Percentiles rank a stretch among this genome's conserved stretches.
These are phyloP conservation scores for Coniferiporia sulphurascens DNA, from an alignment of 1,284 basidiomycete species.

Conservation along the genomic window DNA sequence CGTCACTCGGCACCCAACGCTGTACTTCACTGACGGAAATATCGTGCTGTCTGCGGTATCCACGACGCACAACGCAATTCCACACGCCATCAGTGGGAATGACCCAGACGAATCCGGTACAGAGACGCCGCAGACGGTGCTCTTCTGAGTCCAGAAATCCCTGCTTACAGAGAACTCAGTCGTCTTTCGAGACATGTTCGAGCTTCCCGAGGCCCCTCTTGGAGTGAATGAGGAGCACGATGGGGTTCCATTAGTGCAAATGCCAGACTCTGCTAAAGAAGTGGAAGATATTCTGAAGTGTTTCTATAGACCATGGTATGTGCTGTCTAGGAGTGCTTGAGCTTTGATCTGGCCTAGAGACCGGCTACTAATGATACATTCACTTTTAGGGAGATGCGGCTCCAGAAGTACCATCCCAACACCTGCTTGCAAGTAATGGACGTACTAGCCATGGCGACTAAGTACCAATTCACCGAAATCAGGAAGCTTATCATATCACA, in stretches of 20 bases:
- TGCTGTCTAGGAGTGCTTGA: neutral
- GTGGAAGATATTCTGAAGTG: neutral
- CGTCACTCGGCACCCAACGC: neutral
- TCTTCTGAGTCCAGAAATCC: slow-evolving; percentile 1
- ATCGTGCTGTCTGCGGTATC: neutral
- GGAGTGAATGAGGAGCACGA: neutral
- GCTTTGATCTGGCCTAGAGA: neutral
- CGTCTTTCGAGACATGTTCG: slow-evolving; percentile 4
- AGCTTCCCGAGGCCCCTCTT: neutral
- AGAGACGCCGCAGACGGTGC: neutral
- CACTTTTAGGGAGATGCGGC: neutral
- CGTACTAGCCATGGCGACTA: slow-evolving; percentile 7
- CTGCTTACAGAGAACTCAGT: neutral
- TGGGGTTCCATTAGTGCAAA: neutral
- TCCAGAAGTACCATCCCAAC: neutral
- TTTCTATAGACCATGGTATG: neutral
- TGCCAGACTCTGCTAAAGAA: neutral
- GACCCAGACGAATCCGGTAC: neutral
- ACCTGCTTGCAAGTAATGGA: neutral
- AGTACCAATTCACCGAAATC: slow-evolving; percentile 8
- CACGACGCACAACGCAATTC: no score
- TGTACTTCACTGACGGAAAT: slow-evolving; percentile 1
- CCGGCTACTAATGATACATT: neutral
- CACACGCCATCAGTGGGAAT: neutral
- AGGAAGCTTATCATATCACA: slow-evolving; percentile 6